These are phyloP conservation scores for Hortaea werneckii DNA, from an alignment of 2,329 filamentous ascomycete genomes.

Conservation along the genomic window DNA sequence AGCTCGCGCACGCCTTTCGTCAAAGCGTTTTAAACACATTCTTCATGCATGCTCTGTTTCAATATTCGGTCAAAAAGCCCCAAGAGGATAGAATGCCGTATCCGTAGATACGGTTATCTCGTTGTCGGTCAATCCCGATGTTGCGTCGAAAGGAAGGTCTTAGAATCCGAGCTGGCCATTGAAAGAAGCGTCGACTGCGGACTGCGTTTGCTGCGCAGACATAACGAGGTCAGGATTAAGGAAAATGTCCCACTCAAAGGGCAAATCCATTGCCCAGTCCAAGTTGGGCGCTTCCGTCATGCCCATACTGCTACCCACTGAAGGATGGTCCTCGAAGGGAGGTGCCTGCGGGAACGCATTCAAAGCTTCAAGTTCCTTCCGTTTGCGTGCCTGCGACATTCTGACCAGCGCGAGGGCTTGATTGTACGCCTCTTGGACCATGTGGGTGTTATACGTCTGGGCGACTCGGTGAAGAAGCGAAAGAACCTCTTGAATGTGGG, in stretches of 20 bases:
- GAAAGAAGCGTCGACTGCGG: slow-evolving; percentile 10
- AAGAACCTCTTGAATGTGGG: slow-evolving; percentile 28
- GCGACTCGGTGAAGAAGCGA: slow-evolving; percentile 30
- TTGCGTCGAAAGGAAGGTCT: not conserved
- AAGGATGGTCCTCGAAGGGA: slow-evolving; percentile 21
- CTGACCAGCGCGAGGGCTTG: slow-evolving; percentile 22
- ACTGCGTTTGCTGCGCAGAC: slow-evolving; percentile 15
- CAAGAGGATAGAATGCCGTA: not conserved
- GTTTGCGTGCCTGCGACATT: slow-evolving; percentile 23
- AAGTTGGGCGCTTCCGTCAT: slow-evolving; percentile 22
- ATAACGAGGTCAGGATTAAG: slow-evolving; percentile 25
- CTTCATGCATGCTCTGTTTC: not conserved
- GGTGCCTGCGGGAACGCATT: slow-evolving; percentile 16
- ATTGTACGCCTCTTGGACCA: slow-evolving; percentile 29
- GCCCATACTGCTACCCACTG: slow-evolving; percentile 14
- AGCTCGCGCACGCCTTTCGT: no score
- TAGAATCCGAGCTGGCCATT: slow-evolving; percentile 8
- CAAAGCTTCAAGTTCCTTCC: slow-evolving; percentile 23
- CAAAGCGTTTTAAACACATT: not conserved
- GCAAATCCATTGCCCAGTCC: slow-evolving; percentile 24
- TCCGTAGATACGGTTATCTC: not conserved
- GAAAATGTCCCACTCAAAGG: slow-evolving; percentile 27
- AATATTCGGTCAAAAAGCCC: not conserved
- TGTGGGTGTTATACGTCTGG: slow-evolving; percentile 26
- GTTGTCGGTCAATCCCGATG: not conserved